Evolutionary conservation across 768 basidiomycete species (phyloP).

Genomic region (Tremella fuciformis): DNA sequence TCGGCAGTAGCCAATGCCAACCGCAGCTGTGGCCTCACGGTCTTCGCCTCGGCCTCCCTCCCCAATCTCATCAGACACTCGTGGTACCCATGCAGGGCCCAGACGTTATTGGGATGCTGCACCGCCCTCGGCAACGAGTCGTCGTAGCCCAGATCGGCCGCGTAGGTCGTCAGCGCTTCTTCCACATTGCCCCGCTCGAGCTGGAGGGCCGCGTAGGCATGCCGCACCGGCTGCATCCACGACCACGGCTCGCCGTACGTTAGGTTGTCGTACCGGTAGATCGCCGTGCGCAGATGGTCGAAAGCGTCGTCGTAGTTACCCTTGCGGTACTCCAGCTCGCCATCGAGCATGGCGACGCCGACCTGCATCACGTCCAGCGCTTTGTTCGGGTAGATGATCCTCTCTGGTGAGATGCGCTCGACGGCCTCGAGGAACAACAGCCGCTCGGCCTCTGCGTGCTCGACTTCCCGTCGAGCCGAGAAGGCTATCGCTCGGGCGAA

Average conservation of each 20-base stretch:
- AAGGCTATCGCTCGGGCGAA: conserved; percentile 36
- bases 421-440: conserved; percentile 12
- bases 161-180: conserved; percentile 31
- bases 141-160: conserved; percentile 38
- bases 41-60: conserved; percentile 24
- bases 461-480: conserved; percentile 24
- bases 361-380: conserved; percentile 24
- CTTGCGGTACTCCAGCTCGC: conserved; percentile 44
- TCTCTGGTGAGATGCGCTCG: conserved; percentile 19
- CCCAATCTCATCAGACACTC: conserved; percentile 36
- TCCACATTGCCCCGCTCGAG: conserved; percentile 36
- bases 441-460: conserved; percentile 23
- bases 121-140: conserved; percentile 25
- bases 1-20: conserved; percentile 34
- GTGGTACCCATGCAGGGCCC: conserved; percentile 43
- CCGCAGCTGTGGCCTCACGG: conserved; percentile 22
- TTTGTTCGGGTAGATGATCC: conserved; percentile 36
- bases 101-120: conserved; percentile 46
- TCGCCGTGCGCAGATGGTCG: conserved; percentile 31
- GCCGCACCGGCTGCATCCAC: conserved; percentile 44
- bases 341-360: conserved; percentile 36
- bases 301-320: conserved; percentile 37
- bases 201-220: conserved; percentile 41
- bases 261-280: conserved; percentile 30
- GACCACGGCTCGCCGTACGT: conserved; percentile 42